Conservation (phyloP, 2,329 filamentous ascomycete species). For the Trichoderma gracile region DNA sequence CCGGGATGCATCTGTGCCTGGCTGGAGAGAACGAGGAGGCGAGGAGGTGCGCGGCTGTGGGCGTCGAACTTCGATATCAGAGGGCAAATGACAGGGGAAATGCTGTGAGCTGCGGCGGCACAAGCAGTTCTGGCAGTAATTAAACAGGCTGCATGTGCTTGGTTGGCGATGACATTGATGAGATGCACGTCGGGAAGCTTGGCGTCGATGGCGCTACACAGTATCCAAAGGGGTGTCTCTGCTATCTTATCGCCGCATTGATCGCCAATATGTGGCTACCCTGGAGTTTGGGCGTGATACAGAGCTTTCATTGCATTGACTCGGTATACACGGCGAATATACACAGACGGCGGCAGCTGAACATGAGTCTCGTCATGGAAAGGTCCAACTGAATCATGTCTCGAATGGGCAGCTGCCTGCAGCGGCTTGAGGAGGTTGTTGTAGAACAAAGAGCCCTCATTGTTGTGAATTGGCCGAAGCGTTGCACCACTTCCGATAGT, state of each 20-base stretch:
- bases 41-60: not conserved
- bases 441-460: too few relatives aligned
- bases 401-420: too few relatives aligned
- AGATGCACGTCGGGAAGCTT: slow-evolving; percentile 6
- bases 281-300: not conserved
- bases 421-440: too few relatives aligned
- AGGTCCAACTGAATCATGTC: too few relatives aligned
- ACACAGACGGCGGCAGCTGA: too few relatives aligned
- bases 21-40: not conserved
- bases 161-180: slow-evolving; percentile 21
- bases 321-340: too few relatives aligned
- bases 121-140: not conserved
- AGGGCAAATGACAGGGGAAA: not conserved
- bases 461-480: too few relatives aligned
- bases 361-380: too few relatives aligned
- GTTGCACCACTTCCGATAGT: too few relatives aligned
- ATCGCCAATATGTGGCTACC: not conserved
- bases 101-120: not conserved
- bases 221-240: not conserved
- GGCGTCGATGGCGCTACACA: slow-evolving; percentile 18
- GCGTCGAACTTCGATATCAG: not conserved
- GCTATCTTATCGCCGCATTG: slow-evolving; percentile 2
- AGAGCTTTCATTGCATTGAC: too few relatives aligned
- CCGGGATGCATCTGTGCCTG: slow-evolving; percentile 19
- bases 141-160: slow-evolving; percentile 12